These are phyloP conservation scores for Coprinopsis sp. DNA, from an alignment of 768 basidiomycete species.

Conservation along the genomic window DNA sequence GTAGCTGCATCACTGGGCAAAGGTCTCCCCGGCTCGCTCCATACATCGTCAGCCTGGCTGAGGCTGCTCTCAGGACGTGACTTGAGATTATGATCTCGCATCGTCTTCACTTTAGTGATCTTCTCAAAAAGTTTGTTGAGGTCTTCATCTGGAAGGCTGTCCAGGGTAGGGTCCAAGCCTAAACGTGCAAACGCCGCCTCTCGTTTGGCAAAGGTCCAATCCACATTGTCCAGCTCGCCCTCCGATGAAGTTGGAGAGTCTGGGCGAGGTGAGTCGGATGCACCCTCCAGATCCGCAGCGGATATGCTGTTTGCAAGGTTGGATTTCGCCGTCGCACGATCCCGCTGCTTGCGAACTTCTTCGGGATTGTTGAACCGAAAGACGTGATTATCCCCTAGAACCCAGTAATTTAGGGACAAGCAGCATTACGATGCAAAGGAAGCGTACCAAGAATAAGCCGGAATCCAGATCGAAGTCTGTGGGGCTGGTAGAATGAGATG, in stretches of 20 bases:
- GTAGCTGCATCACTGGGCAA: constrained; percentile 74
- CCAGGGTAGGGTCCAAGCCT: constrained; percentile 83
- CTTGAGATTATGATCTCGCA: constrained; percentile 76
- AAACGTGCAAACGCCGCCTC: constrained; percentile 88
- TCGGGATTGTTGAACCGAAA: constrained; percentile 97
- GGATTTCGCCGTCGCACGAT: constrained; percentile 72
- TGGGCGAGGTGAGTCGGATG: constrained; percentile 62
- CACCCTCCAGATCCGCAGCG: constrained; percentile 60
- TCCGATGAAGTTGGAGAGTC: constrained; percentile 71
- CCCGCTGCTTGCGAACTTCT: constrained; percentile 87
- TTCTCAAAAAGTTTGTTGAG: constrained; percentile 91
- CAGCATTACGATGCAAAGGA: constrained; percentile 11
- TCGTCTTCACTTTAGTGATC: constrained; percentile 86
- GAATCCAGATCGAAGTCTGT: constrained; percentile 89
- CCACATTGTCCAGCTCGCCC: constrained; percentile 66
- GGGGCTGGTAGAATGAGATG: constrained; percentile 38
- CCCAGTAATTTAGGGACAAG: background rate
- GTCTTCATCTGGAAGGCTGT: constrained; percentile 92
- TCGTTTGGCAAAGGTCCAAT: constrained; percentile 96
- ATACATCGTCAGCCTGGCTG: constrained; percentile 80
- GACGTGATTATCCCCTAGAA: constrained; percentile 87
- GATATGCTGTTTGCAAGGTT: constrained; percentile 61
- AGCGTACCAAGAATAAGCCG: constrained; percentile 88
- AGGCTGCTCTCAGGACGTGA: constrained; percentile 88
- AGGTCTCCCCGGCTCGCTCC: constrained; percentile 86